Conservation (phyloP, 306 rosid species). For the Hippophae gyantsensis region DNA sequence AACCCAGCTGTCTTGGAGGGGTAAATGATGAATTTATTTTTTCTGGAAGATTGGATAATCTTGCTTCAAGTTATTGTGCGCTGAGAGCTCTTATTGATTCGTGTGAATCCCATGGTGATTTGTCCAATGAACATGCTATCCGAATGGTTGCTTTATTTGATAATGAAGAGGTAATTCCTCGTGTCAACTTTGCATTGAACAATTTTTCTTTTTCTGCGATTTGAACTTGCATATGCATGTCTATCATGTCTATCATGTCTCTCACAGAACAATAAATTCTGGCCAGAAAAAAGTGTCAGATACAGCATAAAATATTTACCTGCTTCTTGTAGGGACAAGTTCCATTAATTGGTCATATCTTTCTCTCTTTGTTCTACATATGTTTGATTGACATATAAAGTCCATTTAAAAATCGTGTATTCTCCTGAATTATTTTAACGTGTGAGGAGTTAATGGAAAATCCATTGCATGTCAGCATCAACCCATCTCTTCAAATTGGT, state of each 20-base stretch:
- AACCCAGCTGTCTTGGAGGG: conserved; percentile 98
- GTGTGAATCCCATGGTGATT: conserved; percentile 42
- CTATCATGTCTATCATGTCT: neutral
- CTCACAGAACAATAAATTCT: too few species aligned
- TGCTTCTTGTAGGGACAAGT: neutral
- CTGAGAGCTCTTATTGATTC: conserved; percentile 87
- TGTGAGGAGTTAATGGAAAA: too few species aligned
- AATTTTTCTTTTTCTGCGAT: neutral
- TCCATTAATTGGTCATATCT: neutral
- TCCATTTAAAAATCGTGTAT: too few species aligned
- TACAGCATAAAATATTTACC: too few species aligned
- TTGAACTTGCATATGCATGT: neutral
- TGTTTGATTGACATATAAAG: too few species aligned
- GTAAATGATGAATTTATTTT: conserved; percentile 82
- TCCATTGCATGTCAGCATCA: neutral
- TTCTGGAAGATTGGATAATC: conserved; percentile 97
- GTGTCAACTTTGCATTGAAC: conserved; percentile 4
- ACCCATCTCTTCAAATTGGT: neutral
- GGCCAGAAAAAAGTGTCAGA: too few species aligned
- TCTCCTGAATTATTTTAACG: too few species aligned
- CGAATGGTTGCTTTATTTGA: conserved; percentile 98
- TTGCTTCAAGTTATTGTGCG: conserved; percentile 92
- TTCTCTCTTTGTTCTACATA: neutral
- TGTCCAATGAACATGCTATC: conserved; percentile 57
- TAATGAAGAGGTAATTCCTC: conserved; percentile 79